Base-by-base conservation (phyloP, 306 rosid species). In the Citrullus amarus region DNA sequence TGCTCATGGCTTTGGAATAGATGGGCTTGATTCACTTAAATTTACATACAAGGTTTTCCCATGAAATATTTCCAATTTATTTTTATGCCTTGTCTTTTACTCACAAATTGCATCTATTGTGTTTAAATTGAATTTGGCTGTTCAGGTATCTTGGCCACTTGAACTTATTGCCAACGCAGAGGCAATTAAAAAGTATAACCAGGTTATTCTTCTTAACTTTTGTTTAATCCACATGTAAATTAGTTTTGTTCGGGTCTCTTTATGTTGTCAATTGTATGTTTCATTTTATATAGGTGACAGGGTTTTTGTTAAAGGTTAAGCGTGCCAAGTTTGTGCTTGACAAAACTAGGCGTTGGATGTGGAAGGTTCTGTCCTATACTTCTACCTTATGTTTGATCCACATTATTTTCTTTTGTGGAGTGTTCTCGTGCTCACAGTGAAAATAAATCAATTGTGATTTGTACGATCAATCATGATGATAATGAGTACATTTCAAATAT, bases 311-410 rank as follows among this genome's bases (percentile, higher is more conserved):
- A 82, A 95, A 92, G 87, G 97, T 95, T 80, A 95, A 95, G 86
- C 95, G 96, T 57, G 98, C 98, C 80, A 95, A 95, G 83, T 92
- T 85, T 86, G 93, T 84, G 16, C 89, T 95, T 41, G 98, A 95
- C 82, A 95, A 95, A 92, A 93, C 93, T 84, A 90, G 97, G 83
- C 90, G 96, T 78, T 92, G 97, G 97, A 92, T 92, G 97, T 95
- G 97, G 98, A 92, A 92, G 96, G 98, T 94, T 76, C 22, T 61
- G 34, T 46, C 66, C 57, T 36, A 48, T 44, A 72, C 80, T 73
- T 73, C 77, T 30, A 73, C 60, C 15, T 48, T 14, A 41, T 73
- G 61, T 73, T 48, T 51, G 77, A 50, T 73, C 15, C 56, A 30
- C n/a, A 12, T 14, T 25, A 48, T 51, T 30, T 50, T 51, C 22